Evolutionary conservation across 371 early-diverging fungal genomes (phyloP).

Genomic region (Apophysomyces sp.): DNA sequence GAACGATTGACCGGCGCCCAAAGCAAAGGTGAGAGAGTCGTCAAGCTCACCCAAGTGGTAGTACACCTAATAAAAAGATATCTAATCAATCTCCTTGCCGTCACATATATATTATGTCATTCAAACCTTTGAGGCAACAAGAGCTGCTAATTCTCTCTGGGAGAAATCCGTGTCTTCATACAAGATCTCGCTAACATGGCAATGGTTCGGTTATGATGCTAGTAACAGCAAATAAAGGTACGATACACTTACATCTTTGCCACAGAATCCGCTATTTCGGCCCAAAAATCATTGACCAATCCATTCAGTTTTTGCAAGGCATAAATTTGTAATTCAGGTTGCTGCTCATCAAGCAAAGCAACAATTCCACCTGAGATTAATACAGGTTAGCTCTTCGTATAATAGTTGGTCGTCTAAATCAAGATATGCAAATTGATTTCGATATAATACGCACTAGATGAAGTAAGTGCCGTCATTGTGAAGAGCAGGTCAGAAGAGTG

Average conservation of each 20-base stretch:
- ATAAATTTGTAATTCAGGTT: conserved; percentile 88
- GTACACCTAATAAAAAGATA: conserved; percentile 63
- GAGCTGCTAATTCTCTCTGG: conserved; percentile 87
- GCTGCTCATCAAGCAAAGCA: conserved; percentile 90
- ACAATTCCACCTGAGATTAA: conserved; percentile 80
- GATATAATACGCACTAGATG: conserved; percentile 38
- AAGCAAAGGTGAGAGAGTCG: conserved; percentile 92
- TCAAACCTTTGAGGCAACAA: conserved; percentile 93
- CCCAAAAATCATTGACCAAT: conserved; percentile 95
- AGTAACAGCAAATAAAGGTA: background rate
- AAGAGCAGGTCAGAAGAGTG: background rate
- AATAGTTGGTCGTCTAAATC: background rate
- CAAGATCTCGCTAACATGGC: conserved; percentile 74
- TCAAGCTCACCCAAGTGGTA: conserved; percentile 94
- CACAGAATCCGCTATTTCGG: conserved; percentile 94
- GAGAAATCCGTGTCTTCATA: conserved; percentile 88
- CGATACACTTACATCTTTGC: conserved; percentile 80
- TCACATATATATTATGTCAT: background rate
- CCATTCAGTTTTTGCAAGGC: conserved; percentile 87
- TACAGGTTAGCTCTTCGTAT: background rate
- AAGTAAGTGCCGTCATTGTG: conserved; percentile 47
- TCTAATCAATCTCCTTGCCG: background rate
- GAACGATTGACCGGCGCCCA: conserved; percentile 92
- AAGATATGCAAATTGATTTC: background rate
- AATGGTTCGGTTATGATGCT: background rate